phyloP scores from a whole-genome alignment of 352 stramenopile species.

The Globisporangium cystogenes region DNA sequence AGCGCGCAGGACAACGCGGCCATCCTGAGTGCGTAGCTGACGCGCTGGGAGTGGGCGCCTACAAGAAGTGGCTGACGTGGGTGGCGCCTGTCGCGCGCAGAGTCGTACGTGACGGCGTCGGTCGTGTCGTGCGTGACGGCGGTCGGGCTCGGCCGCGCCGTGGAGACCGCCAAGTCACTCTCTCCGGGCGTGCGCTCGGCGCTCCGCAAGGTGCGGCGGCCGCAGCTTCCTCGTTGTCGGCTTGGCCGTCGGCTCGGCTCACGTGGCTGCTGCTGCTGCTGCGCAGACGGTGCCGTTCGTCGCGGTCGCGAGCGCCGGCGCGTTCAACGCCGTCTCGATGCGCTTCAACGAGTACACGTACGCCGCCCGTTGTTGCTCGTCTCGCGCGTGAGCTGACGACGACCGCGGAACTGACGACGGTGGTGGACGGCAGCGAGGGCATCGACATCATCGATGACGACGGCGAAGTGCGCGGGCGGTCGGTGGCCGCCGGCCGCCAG shows the following conservation, averaged over 20 bases:
- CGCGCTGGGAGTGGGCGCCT: too few species aligned
- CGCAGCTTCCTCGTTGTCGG: too few species aligned
- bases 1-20: slow-evolving; percentile 69
- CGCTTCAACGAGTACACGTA: slow-evolving; percentile 87
- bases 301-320: slow-evolving; percentile 73
- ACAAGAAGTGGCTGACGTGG: too few species aligned
- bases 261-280: not conserved
- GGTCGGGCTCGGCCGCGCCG: slow-evolving; percentile 67
- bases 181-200: slow-evolving; percentile 53
- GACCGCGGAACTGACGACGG: too few species aligned
- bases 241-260: too few species aligned
- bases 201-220: slow-evolving; percentile 69
- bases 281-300: slow-evolving; percentile 78
- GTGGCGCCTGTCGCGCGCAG: slow-evolving; percentile 19
- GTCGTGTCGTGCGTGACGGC: slow-evolving; percentile 74
- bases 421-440: slow-evolving; percentile 36
- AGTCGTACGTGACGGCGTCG: slow-evolving; percentile 75
- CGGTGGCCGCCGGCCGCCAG: slow-evolving; percentile 68
- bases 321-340: slow-evolving; percentile 86
- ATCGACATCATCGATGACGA: slow-evolving; percentile 84
- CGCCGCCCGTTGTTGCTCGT: too few species aligned
- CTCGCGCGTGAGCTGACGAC: too few species aligned
- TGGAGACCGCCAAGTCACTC: slow-evolving; percentile 70
- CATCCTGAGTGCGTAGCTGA: slow-evolving; percentile 65
- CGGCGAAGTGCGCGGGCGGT: slow-evolving; percentile 71